These are phyloP conservation scores for Wickerhamomyces ciferrii DNA, from an alignment of 805 yeast species.

Conservation along the genomic window DNA sequence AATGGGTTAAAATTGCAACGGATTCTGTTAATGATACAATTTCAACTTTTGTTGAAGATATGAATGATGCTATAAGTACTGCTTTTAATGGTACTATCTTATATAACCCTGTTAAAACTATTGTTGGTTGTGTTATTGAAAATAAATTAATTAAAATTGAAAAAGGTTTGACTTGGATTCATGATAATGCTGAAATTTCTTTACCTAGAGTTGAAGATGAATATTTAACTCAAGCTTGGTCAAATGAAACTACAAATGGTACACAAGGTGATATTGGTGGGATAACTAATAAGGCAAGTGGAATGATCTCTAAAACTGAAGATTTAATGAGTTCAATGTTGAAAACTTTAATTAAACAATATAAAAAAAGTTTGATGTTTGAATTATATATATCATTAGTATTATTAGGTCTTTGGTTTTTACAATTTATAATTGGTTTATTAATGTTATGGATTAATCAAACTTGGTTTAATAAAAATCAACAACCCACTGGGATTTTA, in stretches of 20 bases:
- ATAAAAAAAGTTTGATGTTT: slow-evolving; percentile 29
- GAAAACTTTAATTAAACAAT: slow-evolving; percentile 25
- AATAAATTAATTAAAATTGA: slow-evolving; percentile 63
- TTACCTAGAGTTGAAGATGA: slow-evolving; percentile 46
- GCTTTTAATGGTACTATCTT: slow-evolving; percentile 69
- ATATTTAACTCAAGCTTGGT: slow-evolving; percentile 21
- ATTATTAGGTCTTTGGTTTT: slow-evolving; percentile 42
- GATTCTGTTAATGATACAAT: slow-evolving; percentile 56
- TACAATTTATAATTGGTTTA: slow-evolving; percentile 37
- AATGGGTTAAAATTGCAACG: slow-evolving; percentile 58
- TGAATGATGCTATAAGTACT: slow-evolving; percentile 52
- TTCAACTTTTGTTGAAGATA: slow-evolving; percentile 44
- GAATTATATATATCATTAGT: slow-evolving; percentile 44
- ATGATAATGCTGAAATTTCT: slow-evolving; percentile 51
- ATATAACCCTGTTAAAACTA: slow-evolving; percentile 53
- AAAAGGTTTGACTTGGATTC: slow-evolving; percentile 75
- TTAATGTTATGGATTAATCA: not conserved
- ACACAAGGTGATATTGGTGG: not conserved
- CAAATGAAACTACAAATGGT: slow-evolving; percentile 2
- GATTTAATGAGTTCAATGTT: slow-evolving; percentile 20
- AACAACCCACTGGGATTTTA: slow-evolving; percentile 4
- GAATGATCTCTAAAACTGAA: slow-evolving; percentile 16
- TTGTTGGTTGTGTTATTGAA: slow-evolving; percentile 77
- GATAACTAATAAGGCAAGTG: slow-evolving; percentile 3
- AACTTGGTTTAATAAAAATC: not conserved